These are phyloP conservation scores for Allium fistulosum DNA, from an alignment of 106 monocot genomes.

Conservation along the genomic window DNA sequence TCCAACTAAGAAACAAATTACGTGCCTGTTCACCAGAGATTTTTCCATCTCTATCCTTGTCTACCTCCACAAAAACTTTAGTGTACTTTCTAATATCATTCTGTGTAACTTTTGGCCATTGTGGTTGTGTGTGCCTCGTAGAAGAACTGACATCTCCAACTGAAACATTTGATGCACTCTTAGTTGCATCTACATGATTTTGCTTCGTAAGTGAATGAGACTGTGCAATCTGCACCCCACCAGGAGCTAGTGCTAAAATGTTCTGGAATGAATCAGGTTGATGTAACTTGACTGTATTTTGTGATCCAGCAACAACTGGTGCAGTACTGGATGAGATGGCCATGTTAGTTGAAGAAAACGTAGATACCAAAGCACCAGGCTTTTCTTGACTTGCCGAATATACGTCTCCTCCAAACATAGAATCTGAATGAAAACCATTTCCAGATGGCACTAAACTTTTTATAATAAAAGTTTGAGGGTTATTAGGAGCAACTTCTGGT, in stretches of 20 bases:
- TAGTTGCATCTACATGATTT: constrained; percentile 17
- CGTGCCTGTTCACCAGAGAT: constrained; percentile 84
- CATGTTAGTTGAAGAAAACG: constrained; percentile 24
- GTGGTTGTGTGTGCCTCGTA: constrained; percentile 25
- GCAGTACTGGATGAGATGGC: constrained; percentile 13
- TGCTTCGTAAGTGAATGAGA: constrained; percentile 34
- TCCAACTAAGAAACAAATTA: constrained; percentile 93
- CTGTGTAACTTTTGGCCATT: constrained; percentile 81
- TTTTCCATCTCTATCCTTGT: constrained; percentile 98
- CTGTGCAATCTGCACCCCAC: constrained; percentile 31
- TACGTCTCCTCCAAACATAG: constrained; percentile 44
- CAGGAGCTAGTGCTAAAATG: constrained; percentile 11
- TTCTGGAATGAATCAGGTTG: constrained; percentile 28
- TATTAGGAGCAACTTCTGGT: constrained; percentile 22
- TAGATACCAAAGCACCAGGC: constrained; percentile 18
- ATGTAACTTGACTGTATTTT: constrained; percentile 21
- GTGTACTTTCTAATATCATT: constrained; percentile 82
- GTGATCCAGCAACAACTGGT: constrained; percentile 18
- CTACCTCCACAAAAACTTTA: constrained; percentile 87
- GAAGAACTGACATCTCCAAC: constrained; percentile 25
- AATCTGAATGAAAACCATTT: constrained; percentile 56
- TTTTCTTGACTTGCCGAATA: constrained; percentile 48
- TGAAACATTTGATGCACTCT: constrained; percentile 14
- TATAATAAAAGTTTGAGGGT: constrained; percentile 34
- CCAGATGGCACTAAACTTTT: constrained; percentile 48